Evolutionary conservation across 129 eudicot species (phyloP).

Genomic region (Chrysanthemum seticuspe): DNA sequence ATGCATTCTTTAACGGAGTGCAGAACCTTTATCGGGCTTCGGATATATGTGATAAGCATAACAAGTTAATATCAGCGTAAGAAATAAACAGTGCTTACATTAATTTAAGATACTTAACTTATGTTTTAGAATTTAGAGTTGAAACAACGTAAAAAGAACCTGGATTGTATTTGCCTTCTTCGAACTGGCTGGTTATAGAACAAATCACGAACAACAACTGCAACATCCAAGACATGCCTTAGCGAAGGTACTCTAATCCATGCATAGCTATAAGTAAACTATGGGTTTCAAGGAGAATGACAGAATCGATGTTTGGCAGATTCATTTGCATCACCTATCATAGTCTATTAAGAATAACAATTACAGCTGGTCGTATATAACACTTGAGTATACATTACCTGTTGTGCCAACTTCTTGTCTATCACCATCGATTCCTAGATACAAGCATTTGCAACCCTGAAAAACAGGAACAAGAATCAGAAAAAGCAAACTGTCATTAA

Average conservation of each 20-base stretch:
- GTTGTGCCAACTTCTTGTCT: constrained; percentile 88
- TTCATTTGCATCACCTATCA: too few species aligned
- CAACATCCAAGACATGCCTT: constrained; percentile 28
- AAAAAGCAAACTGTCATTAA: constrained; percentile 7
- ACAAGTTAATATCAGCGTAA: constrained; percentile 30
- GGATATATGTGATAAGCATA: constrained; percentile 20
- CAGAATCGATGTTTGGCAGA: background rate
- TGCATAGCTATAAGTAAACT: background rate
- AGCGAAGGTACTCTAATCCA: background rate
- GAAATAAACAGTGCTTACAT: constrained; percentile 7
- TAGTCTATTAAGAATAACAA: background rate
- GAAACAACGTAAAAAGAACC: constrained; percentile 43
- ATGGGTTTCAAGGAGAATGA: constrained; percentile 1
- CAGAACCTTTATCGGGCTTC: constrained; percentile 78
- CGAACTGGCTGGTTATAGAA: constrained; percentile 98
- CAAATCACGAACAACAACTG: constrained; percentile 82
- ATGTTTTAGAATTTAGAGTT: background rate
- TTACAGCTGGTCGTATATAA: background rate
- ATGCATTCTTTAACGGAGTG: constrained; percentile 68
- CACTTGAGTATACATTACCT: constrained; percentile 41
- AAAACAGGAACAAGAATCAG: constrained; percentile 18
- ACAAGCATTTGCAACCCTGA: constrained; percentile 82
- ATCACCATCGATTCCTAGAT: constrained; percentile 75
- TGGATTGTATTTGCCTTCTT: constrained; percentile 76
- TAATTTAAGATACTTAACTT: background rate